Percentiles rank a stretch among this genome's conserved stretches.
Evolutionary conservation across 495 filamentous ascomycete species (phyloP).

Genomic region (Chlorociboria aeruginascens): DNA sequence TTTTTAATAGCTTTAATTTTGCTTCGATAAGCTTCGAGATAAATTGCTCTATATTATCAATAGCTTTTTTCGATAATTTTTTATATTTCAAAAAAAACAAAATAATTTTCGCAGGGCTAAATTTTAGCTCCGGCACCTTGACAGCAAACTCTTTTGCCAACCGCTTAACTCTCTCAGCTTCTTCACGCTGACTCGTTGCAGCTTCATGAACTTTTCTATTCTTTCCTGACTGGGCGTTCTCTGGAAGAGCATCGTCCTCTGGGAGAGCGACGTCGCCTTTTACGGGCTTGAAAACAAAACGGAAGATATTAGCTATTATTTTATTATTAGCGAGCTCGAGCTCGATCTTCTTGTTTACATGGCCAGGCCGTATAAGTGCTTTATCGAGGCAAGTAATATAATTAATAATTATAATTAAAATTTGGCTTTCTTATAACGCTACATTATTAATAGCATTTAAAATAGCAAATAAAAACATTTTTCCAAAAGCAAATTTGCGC

Average conservation of each 20-base stretch:
- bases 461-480: constrained; percentile 55
- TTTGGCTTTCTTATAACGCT: constrained; percentile 55
- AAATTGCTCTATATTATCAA: constrained; percentile 34
- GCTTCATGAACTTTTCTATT: neutral
- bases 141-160: constrained; percentile 45
- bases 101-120: constrained; percentile 60
- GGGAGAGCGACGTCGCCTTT: neutral
- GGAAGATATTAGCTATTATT: constrained; percentile 6
- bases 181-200: constrained; percentile 15
- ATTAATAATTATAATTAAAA: constrained; percentile 76
- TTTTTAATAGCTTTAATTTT: neutral
- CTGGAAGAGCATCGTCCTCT: neutral
- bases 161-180: constrained; percentile 25
- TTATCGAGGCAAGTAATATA: constrained; percentile 58
- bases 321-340: constrained; percentile 39
- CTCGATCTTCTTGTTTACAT: constrained; percentile 60
- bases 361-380: constrained; percentile 63
- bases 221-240: constrained; percentile 3
- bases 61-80: constrained; percentile 42
- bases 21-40: constrained; percentile 2
- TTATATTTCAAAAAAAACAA: constrained; percentile 60
- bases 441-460: constrained; percentile 70
- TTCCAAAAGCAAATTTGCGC: constrained; percentile 7
- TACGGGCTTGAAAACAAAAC: constrained; percentile 6
- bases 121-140: constrained; percentile 58